Evolutionary conservation across 768 basidiomycete species (phyloP), one percentile per base, ranked within the genome.

Genomic region (Pulveroboletus sp.): DNA sequence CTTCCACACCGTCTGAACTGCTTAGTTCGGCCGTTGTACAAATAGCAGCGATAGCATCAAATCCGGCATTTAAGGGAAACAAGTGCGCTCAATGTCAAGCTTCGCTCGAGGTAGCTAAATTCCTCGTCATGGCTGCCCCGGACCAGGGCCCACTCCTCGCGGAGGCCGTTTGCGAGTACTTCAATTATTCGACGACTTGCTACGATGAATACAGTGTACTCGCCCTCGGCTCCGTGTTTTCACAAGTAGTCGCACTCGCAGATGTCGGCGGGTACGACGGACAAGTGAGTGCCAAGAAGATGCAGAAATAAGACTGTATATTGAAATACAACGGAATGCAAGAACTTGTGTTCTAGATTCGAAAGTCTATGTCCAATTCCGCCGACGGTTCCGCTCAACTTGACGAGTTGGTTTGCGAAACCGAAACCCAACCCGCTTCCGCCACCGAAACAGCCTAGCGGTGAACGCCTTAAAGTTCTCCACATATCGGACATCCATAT

Each of bases 401-500:
- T 76, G 35, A 75, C 70, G 4, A 55, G 49, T 38, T 78, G 75
- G 71, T 79, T 78, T 57, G 67, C 68, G 27, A 78, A 72, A 55
- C 75, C 74, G 10, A 78, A 79, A 56, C 77, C 76, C 14, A 65
- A 68, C 29, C 69, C 72, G 5, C 61, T 75, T 2, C 75, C 74
- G 10, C 56, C 68, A 4, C 65, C 68, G 6, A 72, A 64, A 57
- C 66, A 60, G 47, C 67, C 72, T 2, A 72, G 70, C n/a, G 75
- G 75, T 13, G 59, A 76, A 50, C 65, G 71, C 6, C 62, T 77
- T 43, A 77, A 75, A 57, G 70, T 78, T 13, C 53, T 79, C 50
- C 77, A 78, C 53, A 43, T 78, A 31, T 75, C 74, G 1, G 77
- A 78, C 52, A 64, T 73, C 41, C 77, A 78, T 47, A 60, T 78